Evolutionary conservation across 2,329 filamentous ascomycete species (phyloP).

Genomic region (Xylariaceae sp.): DNA sequence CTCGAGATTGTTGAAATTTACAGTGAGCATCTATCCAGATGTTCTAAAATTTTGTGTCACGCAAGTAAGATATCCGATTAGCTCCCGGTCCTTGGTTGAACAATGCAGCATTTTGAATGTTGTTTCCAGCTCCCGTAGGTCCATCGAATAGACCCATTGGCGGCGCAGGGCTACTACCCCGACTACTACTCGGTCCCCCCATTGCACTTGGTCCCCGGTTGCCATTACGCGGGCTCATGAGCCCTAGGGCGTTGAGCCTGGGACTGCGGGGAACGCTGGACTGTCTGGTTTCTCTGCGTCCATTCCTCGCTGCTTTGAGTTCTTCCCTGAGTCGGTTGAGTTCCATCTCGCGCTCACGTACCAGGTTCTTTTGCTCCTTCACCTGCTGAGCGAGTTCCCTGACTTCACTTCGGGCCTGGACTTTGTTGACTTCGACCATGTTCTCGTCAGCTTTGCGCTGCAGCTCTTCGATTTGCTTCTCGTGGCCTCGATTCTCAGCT

Average conservation of each 20-base stretch:
- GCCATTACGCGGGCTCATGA: constrained; percentile 57
- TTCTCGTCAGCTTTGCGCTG: constrained; percentile 51
- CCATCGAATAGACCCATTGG: constrained; percentile 17
- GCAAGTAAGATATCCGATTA: constrained; percentile 42
- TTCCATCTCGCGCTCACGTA: constrained; percentile 59
- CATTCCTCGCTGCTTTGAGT: constrained; percentile 53
- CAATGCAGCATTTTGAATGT: constrained; percentile 45
- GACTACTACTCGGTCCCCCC: constrained; percentile 40
- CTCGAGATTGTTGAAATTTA: background rate
- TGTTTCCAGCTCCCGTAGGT: constrained; percentile 20
- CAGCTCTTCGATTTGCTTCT: constrained; percentile 48
- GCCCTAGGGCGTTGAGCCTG: constrained; percentile 48
- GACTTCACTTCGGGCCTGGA: constrained; percentile 48
- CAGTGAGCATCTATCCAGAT: background rate
- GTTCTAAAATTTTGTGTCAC: constrained; percentile 42
- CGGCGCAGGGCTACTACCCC: constrained; percentile 34
- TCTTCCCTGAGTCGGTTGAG: constrained; percentile 56
- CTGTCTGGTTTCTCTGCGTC: constrained; percentile 61
- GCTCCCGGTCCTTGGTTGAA: constrained; percentile 39
- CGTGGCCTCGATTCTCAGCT: constrained; percentile 54
- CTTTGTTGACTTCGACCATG: constrained; percentile 53
- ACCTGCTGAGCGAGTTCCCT: constrained; percentile 47
- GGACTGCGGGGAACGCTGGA: constrained; percentile 64
- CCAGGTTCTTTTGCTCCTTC: constrained; percentile 47
- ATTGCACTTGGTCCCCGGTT: constrained; percentile 40